These are phyloP conservation scores for Lomentospora prolificans DNA, from an alignment of 2,329 filamentous ascomycete species.

Conservation along the genomic window DNA sequence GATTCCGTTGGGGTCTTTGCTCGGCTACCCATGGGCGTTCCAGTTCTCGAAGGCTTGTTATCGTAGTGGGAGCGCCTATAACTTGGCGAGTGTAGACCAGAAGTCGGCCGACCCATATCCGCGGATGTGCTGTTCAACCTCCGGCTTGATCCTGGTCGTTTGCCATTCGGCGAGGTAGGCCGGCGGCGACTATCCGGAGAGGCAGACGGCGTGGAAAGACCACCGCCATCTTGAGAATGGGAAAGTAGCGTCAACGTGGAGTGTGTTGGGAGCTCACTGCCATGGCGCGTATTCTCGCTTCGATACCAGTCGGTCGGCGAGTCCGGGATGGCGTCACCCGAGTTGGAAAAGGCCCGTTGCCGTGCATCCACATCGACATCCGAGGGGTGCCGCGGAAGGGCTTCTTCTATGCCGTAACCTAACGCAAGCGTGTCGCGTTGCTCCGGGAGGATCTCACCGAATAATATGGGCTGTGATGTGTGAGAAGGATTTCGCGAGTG, in stretches of 20 bases:
- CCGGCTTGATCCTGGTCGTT: background rate
- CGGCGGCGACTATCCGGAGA: background rate
- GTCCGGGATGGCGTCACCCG: background rate
- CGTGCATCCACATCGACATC: background rate
- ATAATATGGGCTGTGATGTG: slow-evolving; percentile 40
- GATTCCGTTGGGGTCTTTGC: slow-evolving; percentile 25
- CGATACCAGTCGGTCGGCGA: slow-evolving; percentile 8
- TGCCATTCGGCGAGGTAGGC: background rate
- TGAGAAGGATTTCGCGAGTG: slow-evolving; percentile 3
- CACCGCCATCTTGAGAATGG: background rate
- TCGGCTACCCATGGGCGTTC: slow-evolving; percentile 23
- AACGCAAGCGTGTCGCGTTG: slow-evolving; percentile 40
- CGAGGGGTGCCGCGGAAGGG: slow-evolving; percentile 11
- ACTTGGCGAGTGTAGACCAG: slow-evolving; percentile 46
- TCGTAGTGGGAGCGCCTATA: slow-evolving; percentile 31
- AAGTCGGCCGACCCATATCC: slow-evolving; percentile 39
- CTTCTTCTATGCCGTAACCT: slow-evolving; percentile 50
- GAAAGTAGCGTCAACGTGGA: slow-evolving; percentile 21
- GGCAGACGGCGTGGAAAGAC: background rate
- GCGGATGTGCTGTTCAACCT: slow-evolving; percentile 27
- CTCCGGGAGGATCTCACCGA: slow-evolving; percentile 63
- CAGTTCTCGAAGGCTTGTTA: slow-evolving; percentile 28
- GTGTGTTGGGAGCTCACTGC: slow-evolving; percentile 18
- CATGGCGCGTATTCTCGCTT: slow-evolving; percentile 5
- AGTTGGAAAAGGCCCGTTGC: background rate